A percentile compares a stretch with the other conserved stretches of the same genome.
These are phyloP conservation scores for Erigeron canadensis DNA, from an alignment of 129 eudicot genomes.

Conservation along the genomic window DNA sequence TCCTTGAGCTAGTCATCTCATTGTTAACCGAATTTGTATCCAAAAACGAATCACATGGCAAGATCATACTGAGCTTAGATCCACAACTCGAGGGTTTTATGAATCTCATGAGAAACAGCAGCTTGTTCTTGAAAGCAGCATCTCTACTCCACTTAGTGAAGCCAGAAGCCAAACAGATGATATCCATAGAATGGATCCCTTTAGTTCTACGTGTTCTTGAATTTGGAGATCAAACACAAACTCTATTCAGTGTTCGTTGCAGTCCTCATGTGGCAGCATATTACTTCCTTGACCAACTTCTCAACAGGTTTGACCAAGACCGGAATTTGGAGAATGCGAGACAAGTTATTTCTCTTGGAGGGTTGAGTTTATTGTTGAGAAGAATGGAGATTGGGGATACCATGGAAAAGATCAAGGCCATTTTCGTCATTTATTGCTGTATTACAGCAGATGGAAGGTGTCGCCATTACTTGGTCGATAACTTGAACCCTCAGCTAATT, in stretches of 20 bases:
- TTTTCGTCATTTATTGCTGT: conserved; percentile 44
- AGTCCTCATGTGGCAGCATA: conserved; percentile 71
- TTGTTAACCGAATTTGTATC: conserved; percentile 58
- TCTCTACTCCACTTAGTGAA: conserved; percentile 55
- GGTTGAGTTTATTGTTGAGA: conserved; percentile 57
- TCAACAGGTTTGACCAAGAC: conserved; percentile 64
- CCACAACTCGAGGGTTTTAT: conserved; percentile 58
- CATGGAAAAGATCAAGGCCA: conserved; percentile 51
- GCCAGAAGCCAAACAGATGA: conserved; percentile 69
- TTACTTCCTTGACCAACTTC: conserved; percentile 63
- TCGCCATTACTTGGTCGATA: conserved; percentile 57
- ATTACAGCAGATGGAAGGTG: conserved; percentile 71
- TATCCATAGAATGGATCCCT: conserved; percentile 65
- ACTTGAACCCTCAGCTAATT: conserved; percentile 51
- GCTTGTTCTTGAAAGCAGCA: conserved; percentile 71
- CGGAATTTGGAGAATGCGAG: conserved; percentile 53
- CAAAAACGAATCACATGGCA: conserved; percentile 39
- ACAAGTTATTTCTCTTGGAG: conserved; percentile 63
- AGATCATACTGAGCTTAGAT: conserved; percentile 47
- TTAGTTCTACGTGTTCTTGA: conserved; percentile 69
- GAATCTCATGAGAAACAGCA: conserved; percentile 52
- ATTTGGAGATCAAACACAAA: conserved; percentile 71
- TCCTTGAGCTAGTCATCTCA: conserved; percentile 62
- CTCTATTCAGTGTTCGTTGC: conserved; percentile 52
- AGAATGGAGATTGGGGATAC: conserved; percentile 57